Conservation (phyloP, 805 yeast genomes). For the Kockiozyma suomiensis region DNA sequence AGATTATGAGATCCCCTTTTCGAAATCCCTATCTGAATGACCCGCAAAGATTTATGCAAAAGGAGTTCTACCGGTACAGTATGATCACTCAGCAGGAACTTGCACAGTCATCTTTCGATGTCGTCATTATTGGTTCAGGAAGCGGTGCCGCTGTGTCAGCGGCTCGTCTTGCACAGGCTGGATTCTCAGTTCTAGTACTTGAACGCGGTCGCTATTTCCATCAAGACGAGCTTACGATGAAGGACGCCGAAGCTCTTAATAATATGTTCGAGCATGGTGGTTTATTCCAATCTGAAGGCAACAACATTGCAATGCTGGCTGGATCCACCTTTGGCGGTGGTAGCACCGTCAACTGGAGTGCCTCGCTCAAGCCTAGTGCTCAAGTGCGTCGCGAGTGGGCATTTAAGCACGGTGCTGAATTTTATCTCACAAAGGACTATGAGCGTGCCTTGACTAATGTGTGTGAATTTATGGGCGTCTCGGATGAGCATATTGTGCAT, state of each 20-base stretch:
- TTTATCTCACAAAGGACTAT: slow-evolving; percentile 49
- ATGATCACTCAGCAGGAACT: slow-evolving; percentile 37
- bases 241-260: slow-evolving; percentile 46
- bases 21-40: slow-evolving; percentile 39
- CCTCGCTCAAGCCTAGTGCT: slow-evolving; percentile 54
- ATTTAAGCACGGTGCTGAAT: slow-evolving; percentile 48
- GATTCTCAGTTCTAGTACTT: slow-evolving; percentile 50
- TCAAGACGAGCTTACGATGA: slow-evolving; percentile 44
- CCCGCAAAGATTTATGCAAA: slow-evolving; percentile 40
- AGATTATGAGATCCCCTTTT: slow-evolving; percentile 48
- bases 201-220: slow-evolving; percentile 55
- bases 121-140: slow-evolving; percentile 55
- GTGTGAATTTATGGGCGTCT: slow-evolving; percentile 53
- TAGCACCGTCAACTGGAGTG: slow-evolving; percentile 61
- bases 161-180: slow-evolving; percentile 49
- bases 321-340: slow-evolving; percentile 64
- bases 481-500: slow-evolving; percentile 47
- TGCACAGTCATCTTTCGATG: slow-evolving; percentile 47
- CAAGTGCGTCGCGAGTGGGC: slow-evolving; percentile 57
- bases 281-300: slow-evolving; percentile 43
- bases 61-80: slow-evolving; percentile 42
- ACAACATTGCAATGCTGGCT: slow-evolving; percentile 48
- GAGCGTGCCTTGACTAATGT: slow-evolving; percentile 53
- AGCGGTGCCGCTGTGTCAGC: slow-evolving; percentile 59
- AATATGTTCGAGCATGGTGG: slow-evolving; percentile 50